phyloP scores from a whole-genome alignment of 495 filamentous ascomycete species.

The Penicillium cataractarum region DNA sequence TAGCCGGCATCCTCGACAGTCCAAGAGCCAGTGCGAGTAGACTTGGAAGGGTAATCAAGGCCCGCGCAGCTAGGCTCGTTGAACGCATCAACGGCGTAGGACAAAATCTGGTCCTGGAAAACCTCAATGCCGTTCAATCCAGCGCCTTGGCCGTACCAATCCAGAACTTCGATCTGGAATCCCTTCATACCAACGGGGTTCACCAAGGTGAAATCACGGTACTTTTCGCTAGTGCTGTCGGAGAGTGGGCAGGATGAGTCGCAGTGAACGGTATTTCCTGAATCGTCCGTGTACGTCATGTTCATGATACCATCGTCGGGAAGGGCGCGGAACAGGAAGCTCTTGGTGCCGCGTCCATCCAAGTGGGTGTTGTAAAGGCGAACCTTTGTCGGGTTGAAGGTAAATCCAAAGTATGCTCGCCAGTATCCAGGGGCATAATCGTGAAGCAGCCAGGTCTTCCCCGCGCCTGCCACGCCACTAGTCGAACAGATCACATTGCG shows the following conservation, averaged over 20 bases:
- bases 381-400: slow-evolving; percentile 81
- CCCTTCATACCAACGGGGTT: slow-evolving; percentile 84
- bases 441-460: slow-evolving; percentile 80
- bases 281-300: slow-evolving; percentile 81
- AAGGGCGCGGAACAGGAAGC: slow-evolving; percentile 79
- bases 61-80: slow-evolving; percentile 86
- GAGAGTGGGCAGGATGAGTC: slow-evolving; percentile 81
- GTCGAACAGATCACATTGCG: slow-evolving; percentile 85
- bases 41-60: slow-evolving; percentile 62
- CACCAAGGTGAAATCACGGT: slow-evolving; percentile 90
- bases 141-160: slow-evolving; percentile 83
- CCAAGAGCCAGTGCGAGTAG: slow-evolving; percentile 77
- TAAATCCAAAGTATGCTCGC: slow-evolving; percentile 80
- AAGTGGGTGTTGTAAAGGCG: slow-evolving; percentile 88
- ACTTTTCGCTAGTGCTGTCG: slow-evolving; percentile 60
- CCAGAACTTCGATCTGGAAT: slow-evolving; percentile 84
- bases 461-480: slow-evolving; percentile 61
- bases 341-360: slow-evolving; percentile 83
- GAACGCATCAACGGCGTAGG: slow-evolving; percentile 82
- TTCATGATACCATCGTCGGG: slow-evolving; percentile 95
- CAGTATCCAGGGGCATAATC: slow-evolving; percentile 83
- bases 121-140: slow-evolving; percentile 88
- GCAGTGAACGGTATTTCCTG: slow-evolving; percentile 67
- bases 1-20: slow-evolving; percentile 70
- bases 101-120: slow-evolving; percentile 81